Base-by-base conservation (phyloP, 1,139 yeast species). In the Debaryomycetaceae sp. region DNA sequence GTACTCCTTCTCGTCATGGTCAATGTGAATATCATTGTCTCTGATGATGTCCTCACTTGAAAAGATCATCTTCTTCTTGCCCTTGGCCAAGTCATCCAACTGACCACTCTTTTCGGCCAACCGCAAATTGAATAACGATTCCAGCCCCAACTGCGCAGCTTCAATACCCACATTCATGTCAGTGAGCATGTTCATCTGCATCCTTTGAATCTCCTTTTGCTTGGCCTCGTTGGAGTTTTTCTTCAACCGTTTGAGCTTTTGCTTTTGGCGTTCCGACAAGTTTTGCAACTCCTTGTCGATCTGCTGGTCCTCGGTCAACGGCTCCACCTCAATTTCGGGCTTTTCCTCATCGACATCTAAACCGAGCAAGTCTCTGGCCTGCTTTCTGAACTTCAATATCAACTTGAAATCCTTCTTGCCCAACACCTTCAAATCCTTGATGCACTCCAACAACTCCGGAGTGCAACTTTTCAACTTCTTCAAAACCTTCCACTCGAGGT, bases 161-260 rank as follows among this genome's bases (percentile, higher is more conserved):
- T 91, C 98, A 29, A 86, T 68, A 70, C 97, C 97, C 43, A 91
- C 79, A 49, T 86, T 95, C 68, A 75, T 77, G 49, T 94, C 96
- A 3, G 96, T 84, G 38, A 84, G 67, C 96, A 91, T 89, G 53
- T 85, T 86, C 93, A 91, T 83, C 60, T 91, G 97, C 83, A 88
- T 81, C 60, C 97, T 76, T 34, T 75, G 72, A 34, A 91, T 77
- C 53, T 89, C 97, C 56, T 84, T 85, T 53, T 86, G 96, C 51
- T 86, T 88, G 42, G 59, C 47, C 58, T 89, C 96, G 52, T 91
- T 89, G 31, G 76, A 74, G 44, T 71, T 77, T 57, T 95, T 79
- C 59, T 81, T 85, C 42, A 81, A 89, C 50, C 96, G 77, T 57
- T 82, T 89, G 31, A 61, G 60, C 44, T 76, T 76, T 43, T 80